Evolutionary conservation across 1,284 basidiomycete genomes (phyloP).

Genomic region (Cutaneotrichosporon sp.): DNA sequence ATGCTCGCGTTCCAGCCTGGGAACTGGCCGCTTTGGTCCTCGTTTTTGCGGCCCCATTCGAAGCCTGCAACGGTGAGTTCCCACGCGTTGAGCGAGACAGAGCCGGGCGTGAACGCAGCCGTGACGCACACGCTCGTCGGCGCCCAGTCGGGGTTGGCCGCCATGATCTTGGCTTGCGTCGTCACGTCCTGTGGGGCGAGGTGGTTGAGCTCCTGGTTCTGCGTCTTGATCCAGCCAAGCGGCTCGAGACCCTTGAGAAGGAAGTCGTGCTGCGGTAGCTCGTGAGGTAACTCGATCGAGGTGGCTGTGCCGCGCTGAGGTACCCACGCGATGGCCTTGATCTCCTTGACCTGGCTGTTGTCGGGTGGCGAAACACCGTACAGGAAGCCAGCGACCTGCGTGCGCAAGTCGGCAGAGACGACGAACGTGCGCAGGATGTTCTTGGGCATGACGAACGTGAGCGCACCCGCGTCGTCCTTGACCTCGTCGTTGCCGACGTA

Average conservation of each 20-base stretch:
- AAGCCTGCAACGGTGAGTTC: slow-evolving; percentile 86
- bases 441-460: slow-evolving; percentile 95
- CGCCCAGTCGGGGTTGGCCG: slow-evolving; percentile 89
- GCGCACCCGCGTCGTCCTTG: slow-evolving; percentile 91
- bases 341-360: slow-evolving; percentile 98
- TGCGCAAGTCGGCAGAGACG: slow-evolving; percentile 87
- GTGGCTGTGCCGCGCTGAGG: slow-evolving; percentile 96
- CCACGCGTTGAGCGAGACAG: slow-evolving; percentile 91
- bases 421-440: slow-evolving; percentile 96
- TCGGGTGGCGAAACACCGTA: slow-evolving; percentile 92
- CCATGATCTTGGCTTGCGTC: slow-evolving; percentile 94
- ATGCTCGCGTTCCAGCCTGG: slow-evolving; percentile 94
- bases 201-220: slow-evolving; percentile 84
- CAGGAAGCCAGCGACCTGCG: slow-evolving; percentile 91
- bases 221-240: slow-evolving; percentile 97
- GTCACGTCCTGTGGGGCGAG: slow-evolving; percentile 93
- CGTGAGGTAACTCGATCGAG: slow-evolving; percentile 79
- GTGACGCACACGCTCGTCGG: slow-evolving; percentile 92
- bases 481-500: slow-evolving; percentile 98
- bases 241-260: slow-evolving; percentile 91
- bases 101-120: slow-evolving; percentile 95
- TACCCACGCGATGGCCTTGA: slow-evolving; percentile 93
- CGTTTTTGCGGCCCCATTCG: slow-evolving; percentile 96
- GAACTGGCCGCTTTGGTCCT: slow-evolving; percentile 79
- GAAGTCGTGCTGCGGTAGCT: slow-evolving; percentile 89